Evolutionary conservation across 176 grass and related monocot species (phyloP).

Genomic region (Paspalum vaginatum): DNA sequence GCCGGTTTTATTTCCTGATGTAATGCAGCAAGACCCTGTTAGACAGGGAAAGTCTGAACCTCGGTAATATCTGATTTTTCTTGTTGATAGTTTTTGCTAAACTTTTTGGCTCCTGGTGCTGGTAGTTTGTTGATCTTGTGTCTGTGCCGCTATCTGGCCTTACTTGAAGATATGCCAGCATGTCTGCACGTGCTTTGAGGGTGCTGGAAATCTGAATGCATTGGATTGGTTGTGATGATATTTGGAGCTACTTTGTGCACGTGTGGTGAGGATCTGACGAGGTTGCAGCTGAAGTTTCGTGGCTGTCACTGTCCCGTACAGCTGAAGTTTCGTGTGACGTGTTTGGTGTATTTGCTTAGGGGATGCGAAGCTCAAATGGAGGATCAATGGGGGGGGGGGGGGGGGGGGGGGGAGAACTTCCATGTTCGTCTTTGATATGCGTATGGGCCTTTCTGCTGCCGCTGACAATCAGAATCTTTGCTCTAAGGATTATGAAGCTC

Average conservation of each 20-base stretch:
- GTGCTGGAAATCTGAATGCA: neutral
- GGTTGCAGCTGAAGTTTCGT: conserved; percentile 27
- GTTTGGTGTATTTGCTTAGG: neutral
- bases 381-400: too few species aligned
- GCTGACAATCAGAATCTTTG: neutral
- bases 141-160: neutral
- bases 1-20: neutral
- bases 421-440: too few species aligned
- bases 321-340: neutral
- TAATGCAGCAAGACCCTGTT: conserved; percentile 28
- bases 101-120: neutral
- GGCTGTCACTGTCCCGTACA: neutral
- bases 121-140: neutral
- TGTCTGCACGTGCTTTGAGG: too few species aligned
- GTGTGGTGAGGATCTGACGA: conserved; percentile 21
- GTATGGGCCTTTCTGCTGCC: too few species aligned
- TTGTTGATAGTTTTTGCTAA: neutral
- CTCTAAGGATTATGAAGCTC: neutral
- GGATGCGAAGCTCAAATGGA: too few species aligned
- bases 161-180: neutral
- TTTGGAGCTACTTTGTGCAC: neutral
- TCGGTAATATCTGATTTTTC: neutral
- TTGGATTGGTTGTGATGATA: neutral
- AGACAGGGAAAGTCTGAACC: conserved; percentile 31
- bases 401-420: too few species aligned